Conservation (phyloP, 305 asterid species). For the Lippia alba region DNA sequence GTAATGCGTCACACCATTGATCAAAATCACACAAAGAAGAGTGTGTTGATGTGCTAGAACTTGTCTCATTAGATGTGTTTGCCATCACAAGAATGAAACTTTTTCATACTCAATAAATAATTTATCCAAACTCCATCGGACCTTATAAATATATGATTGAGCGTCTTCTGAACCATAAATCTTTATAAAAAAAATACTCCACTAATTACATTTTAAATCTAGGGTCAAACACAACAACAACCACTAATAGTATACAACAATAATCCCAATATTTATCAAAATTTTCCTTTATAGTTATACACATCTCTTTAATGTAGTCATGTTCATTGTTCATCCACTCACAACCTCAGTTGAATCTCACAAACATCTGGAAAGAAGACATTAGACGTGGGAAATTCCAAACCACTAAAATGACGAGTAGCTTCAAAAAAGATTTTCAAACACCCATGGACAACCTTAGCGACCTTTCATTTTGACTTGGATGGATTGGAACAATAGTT, state of each 20-base stretch:
- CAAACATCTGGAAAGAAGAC: background rate
- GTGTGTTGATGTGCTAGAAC: background rate
- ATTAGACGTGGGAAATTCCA: background rate
- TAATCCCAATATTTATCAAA: slow-evolving; percentile 23
- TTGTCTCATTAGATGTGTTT: background rate
- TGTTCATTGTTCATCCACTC: background rate
- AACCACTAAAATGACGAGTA: slow-evolving; percentile 13
- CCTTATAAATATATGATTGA: background rate
- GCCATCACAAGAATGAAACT: background rate
- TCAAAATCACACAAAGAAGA: background rate
- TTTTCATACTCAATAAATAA: background rate
- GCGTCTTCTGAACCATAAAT: slow-evolving; percentile 15
- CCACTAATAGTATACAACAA: slow-evolving; percentile 14
- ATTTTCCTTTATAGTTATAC: background rate
- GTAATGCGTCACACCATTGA: background rate
- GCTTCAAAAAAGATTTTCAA: slow-evolving; percentile 6
- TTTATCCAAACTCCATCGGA: background rate
- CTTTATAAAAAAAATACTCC: background rate
- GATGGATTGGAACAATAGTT: background rate
- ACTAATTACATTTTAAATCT: slow-evolving; percentile 31
- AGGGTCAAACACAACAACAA: slow-evolving; percentile 30
- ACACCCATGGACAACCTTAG: background rate
- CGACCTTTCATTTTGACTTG: background rate
- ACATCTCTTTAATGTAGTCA: slow-evolving; percentile 8
- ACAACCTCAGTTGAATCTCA: slow-evolving; percentile 7